A percentile compares a stretch with the other conserved stretches of the same genome.
Conservation (phyloP, 148 eudicot genomes). For the Cornus controversa region DNA sequence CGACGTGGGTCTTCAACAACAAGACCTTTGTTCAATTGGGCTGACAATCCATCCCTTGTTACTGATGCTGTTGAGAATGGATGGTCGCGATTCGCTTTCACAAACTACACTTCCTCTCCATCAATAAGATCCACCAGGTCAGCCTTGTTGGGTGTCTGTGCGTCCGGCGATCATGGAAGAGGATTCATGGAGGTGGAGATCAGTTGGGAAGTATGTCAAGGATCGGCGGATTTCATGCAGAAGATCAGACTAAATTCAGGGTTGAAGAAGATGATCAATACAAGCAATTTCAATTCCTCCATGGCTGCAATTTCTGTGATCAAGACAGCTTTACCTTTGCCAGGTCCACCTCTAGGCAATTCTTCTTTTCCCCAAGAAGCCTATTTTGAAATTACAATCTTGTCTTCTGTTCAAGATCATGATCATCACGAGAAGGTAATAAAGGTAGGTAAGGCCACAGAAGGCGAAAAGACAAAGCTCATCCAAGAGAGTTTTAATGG, state of each 20-base stretch:
- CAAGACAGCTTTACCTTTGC: slow-evolving; percentile 62
- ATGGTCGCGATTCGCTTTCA: slow-evolving; percentile 78
- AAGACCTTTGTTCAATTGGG: slow-evolving; percentile 52
- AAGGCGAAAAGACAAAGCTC: slow-evolving; percentile 50
- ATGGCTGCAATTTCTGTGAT: slow-evolving; percentile 28
- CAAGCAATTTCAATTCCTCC: slow-evolving; percentile 5
- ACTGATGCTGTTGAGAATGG: slow-evolving; percentile 76
- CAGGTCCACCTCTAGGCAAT: slow-evolving; percentile 67
- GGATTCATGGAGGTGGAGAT: slow-evolving; percentile 37
- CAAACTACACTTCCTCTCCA: slow-evolving; percentile 24
- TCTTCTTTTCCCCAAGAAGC: slow-evolving; percentile 83
- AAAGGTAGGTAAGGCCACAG: neutral
- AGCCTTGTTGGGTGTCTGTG: slow-evolving; percentile 25
- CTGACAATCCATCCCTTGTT: slow-evolving; percentile 67
- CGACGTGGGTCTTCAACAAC: slow-evolving; percentile 31
- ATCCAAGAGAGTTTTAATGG: slow-evolving; percentile 24
- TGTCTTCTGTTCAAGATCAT: slow-evolving; percentile 12
- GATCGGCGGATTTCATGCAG: slow-evolving; percentile 74
- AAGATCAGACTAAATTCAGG: slow-evolving; percentile 51
- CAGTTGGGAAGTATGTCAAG: slow-evolving; percentile 72
- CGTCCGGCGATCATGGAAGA: slow-evolving; percentile 17
- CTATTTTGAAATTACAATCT: slow-evolving; percentile 67
- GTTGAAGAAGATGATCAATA: slow-evolving; percentile 19
- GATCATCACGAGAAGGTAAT: slow-evolving; percentile 10
- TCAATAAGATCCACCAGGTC: slow-evolving; percentile 43